Evolutionary conservation across 495 filamentous ascomycete genomes (phyloP).

Genomic region (Cenococcum geophilum): DNA sequence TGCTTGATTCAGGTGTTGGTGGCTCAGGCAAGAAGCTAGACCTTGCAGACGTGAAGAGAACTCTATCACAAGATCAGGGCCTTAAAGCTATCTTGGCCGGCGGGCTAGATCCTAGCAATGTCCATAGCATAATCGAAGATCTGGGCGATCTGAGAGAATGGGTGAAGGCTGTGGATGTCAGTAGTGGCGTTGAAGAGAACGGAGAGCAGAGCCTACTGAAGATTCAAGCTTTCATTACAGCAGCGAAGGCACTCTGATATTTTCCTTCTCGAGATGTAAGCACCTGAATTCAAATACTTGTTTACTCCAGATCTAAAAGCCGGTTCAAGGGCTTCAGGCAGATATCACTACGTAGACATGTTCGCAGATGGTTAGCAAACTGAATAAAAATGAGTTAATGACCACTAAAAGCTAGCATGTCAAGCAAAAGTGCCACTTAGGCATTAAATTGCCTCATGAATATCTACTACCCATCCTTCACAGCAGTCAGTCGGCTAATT

Average conservation of each 20-base stretch:
- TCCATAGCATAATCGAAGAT: slow-evolving; percentile 53
- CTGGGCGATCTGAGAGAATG: slow-evolving; percentile 50
- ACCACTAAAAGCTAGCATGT: no score
- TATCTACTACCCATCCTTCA: no score
- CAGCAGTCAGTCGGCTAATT: neutral
- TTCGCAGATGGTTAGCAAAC: no score
- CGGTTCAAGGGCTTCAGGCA: no score
- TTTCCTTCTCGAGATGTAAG: neutral
- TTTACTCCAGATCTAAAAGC: neutral
- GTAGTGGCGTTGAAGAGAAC: slow-evolving; percentile 78
- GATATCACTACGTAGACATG: no score
- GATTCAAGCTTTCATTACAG: slow-evolving; percentile 68
- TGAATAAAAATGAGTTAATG: no score
- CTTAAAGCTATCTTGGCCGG: slow-evolving; percentile 75
- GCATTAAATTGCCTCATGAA: no score
- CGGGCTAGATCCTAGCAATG: slow-evolving; percentile 71
- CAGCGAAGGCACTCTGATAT: slow-evolving; percentile 14
- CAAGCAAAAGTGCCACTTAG: no score
- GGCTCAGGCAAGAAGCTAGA: slow-evolving; percentile 74
- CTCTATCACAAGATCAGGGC: slow-evolving; percentile 56
- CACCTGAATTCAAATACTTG: neutral
- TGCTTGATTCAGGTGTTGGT: slow-evolving; percentile 80
- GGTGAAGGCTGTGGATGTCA: slow-evolving; percentile 83
- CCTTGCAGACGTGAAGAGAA: slow-evolving; percentile 53
- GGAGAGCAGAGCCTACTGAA: slow-evolving; percentile 76